Evolutionary conservation across 1,139 yeast genomes (phyloP), one percentile per base, ranked within the genome.

Genomic region (Suhomyces ambrosiae): DNA sequence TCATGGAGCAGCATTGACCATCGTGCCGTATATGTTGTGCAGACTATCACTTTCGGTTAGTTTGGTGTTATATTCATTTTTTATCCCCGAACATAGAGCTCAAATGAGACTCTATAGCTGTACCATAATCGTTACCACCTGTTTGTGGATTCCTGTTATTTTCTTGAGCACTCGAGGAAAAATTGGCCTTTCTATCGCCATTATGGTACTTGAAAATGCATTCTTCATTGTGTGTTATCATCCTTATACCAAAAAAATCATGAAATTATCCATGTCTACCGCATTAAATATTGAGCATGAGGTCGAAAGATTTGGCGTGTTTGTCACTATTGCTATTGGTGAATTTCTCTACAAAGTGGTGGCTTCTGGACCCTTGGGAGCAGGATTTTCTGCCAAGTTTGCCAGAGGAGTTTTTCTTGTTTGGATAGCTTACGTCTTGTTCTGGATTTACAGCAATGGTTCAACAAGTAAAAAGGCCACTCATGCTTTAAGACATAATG

Each of bases 201-300:
- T 71, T 27, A 50, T 77, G 32, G 45, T 59, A 5, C 41, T 77
- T 12, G 87, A 81, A 47, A 68, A 68, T 14, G 16, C 60, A 1
- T 46, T 49, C 3, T 69, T 62, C 45, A 28, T 48, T 7, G 12
- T 64, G 3, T 52, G 66, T 24, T 76, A 65, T 48, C 81, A 75
- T 46, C 84, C 85, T 2, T 50, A 54, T 53, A 58, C 68, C 37
- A 80, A 79, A 49, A 63, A 53, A 32, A 12, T 58, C 16, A 40
- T 79, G 47, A 56, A 62, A 5, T 52, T 75, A 34, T 68, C 66
- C 9, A 70, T 67, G 40, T 73, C 82, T 5, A 79, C 87, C 0
- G 86, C 86, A 0, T 56, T 80, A 41, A 80, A 80, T 50, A 76
- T 82, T 41, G 86, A 80, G 49, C 86, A 81, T 50, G 86, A 79